A percentile compares a stretch with the other conserved stretches of the same genome.
Evolutionary conservation across 768 basidiomycete genomes (phyloP).

Genomic region (Mycena polygramma): DNA sequence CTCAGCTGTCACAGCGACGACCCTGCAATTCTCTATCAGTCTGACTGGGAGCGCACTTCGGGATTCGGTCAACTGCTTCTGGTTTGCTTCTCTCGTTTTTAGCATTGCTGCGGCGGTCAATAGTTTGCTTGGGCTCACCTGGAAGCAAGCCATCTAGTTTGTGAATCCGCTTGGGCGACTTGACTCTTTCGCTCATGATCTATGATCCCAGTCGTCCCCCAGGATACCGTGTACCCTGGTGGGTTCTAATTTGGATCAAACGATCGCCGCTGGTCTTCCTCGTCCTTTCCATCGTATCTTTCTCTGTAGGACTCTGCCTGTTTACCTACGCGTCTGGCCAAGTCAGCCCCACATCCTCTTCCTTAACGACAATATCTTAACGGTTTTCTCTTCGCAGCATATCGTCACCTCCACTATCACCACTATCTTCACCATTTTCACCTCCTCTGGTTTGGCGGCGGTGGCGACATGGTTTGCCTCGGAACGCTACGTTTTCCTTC

Average conservation of each 20-base stretch:
- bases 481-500: slow-evolving; percentile 74
- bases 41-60: slow-evolving; percentile 50
- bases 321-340: slow-evolving; percentile 83
- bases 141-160: slow-evolving; percentile 89
- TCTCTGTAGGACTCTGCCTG: slow-evolving; percentile 82
- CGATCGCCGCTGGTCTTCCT: slow-evolving; percentile 86
- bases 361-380: background rate
- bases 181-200: slow-evolving; percentile 5
- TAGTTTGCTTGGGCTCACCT: slow-evolving; percentile 80
- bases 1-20: slow-evolving; percentile 80
- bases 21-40: slow-evolving; percentile 75
- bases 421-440: slow-evolving; percentile 81
- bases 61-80: slow-evolving; percentile 76
- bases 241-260: slow-evolving; percentile 91
- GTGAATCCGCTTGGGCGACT: slow-evolving; percentile 50
- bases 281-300: slow-evolving; percentile 86
- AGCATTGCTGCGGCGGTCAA: slow-evolving; percentile 84
- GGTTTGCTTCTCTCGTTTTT: slow-evolving; percentile 83
- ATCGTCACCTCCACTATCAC: slow-evolving; percentile 76
- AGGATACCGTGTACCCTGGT: slow-evolving; percentile 83
- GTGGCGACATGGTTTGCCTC: slow-evolving; percentile 83
- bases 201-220: slow-evolving; percentile 71
- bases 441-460: slow-evolving; percentile 76
- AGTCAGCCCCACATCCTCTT: slow-evolving; percentile 53
- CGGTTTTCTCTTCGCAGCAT: slow-evolving; percentile 53